phyloP scores from a whole-genome alignment of 495 filamentous ascomycete genomes.

The Penicillium alfredii region DNA sequence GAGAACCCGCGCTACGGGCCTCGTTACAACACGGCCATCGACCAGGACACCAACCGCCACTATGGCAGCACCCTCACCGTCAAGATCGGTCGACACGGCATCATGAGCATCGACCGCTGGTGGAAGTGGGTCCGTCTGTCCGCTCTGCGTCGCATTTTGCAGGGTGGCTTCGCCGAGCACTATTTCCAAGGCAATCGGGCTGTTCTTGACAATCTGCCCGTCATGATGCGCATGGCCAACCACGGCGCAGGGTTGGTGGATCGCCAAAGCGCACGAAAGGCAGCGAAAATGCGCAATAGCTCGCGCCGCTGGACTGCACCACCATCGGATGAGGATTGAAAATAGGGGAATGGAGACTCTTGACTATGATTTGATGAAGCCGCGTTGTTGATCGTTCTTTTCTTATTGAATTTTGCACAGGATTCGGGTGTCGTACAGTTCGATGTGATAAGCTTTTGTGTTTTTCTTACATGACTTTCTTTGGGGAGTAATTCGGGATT shows the following conservation, averaged over 20 bases:
- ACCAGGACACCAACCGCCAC: slow-evolving; percentile 63
- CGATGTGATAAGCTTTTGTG: too few species aligned
- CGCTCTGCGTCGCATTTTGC: slow-evolving; percentile 67
- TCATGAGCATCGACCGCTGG: slow-evolving; percentile 83
- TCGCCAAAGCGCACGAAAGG: slow-evolving; percentile 29
- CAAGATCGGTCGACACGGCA: slow-evolving; percentile 62
- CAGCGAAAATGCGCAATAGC: slow-evolving; percentile 31
- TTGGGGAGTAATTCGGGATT: too few species aligned
- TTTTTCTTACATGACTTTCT: too few species aligned
- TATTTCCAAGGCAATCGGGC: slow-evolving; percentile 79
- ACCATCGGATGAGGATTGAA: slow-evolving; percentile 22
- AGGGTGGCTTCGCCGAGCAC: slow-evolving; percentile 75
- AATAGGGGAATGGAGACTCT: too few species aligned
- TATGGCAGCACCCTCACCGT: slow-evolving; percentile 77
- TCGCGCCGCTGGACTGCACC: slow-evolving; percentile 31
- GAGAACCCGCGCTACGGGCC: slow-evolving; percentile 71
- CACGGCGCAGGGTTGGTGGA: slow-evolving; percentile 10
- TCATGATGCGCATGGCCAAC: slow-evolving; percentile 34
- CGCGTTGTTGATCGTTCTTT: too few species aligned
- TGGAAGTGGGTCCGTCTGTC: slow-evolving; percentile 78
- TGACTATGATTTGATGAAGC: too few species aligned
- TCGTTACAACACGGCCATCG: slow-evolving; percentile 63
- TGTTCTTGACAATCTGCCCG: slow-evolving; percentile 69
- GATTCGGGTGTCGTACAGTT: too few species aligned
- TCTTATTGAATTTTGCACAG: not conserved